phyloP scores from a whole-genome alignment of 78 protist genomes.

The Dictyostelium brefeldianum region DNA sequence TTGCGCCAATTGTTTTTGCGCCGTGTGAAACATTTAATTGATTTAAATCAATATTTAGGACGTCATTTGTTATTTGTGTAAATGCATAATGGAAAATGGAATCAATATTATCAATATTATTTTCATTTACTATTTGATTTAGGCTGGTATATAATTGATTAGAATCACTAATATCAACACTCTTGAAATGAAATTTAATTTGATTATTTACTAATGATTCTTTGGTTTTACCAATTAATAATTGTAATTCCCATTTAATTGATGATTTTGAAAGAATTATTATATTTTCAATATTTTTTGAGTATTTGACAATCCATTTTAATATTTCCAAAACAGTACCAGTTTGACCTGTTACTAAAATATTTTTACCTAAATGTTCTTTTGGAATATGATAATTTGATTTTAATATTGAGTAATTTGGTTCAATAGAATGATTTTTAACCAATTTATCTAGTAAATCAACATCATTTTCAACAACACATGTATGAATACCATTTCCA shows the following conservation, averaged over 20 bases:
- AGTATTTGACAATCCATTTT: constrained; percentile 26
- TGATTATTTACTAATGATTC: background rate
- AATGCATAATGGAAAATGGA: constrained; percentile 65
- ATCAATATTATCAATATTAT: background rate
- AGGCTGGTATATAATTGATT: background rate
- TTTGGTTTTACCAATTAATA: background rate
- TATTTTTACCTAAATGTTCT: background rate
- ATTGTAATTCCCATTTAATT: constrained; percentile 54
- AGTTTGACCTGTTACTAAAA: constrained; percentile 49
- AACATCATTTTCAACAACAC: background rate
- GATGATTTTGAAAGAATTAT: constrained; percentile 26
- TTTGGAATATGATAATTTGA: background rate
- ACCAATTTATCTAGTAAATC: background rate
- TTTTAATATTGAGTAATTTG: background rate
- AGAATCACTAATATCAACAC: constrained; percentile 7
- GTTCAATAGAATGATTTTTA: background rate
- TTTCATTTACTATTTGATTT: background rate
- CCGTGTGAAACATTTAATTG: background rate
- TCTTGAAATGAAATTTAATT: constrained; percentile 13
- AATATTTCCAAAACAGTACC: constrained; percentile 28
- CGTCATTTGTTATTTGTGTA: background rate
- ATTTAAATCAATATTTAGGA: background rate
- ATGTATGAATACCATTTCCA: background rate
- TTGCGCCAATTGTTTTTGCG: constrained; percentile 84
- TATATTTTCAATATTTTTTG: background rate